These are phyloP conservation scores for Saccharomycopsis oosterbeekiorum DNA, from an alignment of 805 yeast species.

Conservation along the genomic window DNA sequence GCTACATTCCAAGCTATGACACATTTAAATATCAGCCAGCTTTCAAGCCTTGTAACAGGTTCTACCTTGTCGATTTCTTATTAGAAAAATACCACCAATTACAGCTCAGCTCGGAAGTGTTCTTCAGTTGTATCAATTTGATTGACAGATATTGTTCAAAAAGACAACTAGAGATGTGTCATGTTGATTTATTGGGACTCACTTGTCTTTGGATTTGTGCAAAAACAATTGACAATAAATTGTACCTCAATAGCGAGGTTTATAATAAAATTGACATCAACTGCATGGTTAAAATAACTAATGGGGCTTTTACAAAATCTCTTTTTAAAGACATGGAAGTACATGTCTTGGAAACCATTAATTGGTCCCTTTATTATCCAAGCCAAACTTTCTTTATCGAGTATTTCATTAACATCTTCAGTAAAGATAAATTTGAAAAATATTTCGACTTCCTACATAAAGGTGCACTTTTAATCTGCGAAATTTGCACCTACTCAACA, in stretches of 20 bases:
- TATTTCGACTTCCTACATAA: constrained; percentile 10
- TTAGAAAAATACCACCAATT: constrained; percentile 5
- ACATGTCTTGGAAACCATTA: constrained; percentile 32
- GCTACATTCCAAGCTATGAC: constrained; percentile 1
- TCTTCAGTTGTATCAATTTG: constrained; percentile 24
- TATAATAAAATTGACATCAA: constrained; percentile 6
- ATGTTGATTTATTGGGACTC: constrained; percentile 32
- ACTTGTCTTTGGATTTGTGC: constrained; percentile 39
- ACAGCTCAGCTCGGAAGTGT: constrained; percentile 9
- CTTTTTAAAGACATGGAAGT: constrained; percentile 40
- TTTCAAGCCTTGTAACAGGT: constrained; percentile 5
- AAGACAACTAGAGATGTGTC: constrained; percentile 26
- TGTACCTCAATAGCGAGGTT: background rate
- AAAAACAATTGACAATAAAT: constrained; percentile 25
- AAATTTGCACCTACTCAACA: constrained; percentile 9
- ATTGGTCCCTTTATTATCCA: constrained; percentile 26
- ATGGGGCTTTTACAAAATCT: constrained; percentile 20
- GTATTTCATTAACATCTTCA: constrained; percentile 11
- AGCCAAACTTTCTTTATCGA: constrained; percentile 16
- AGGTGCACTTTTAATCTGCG: constrained; percentile 16
- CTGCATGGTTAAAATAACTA: constrained; percentile 3
- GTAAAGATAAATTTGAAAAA: background rate
- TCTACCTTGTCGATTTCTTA: constrained; percentile 5
- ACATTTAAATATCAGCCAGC: constrained; percentile 8
- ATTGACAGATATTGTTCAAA: constrained; percentile 32